These are phyloP conservation scores for Amanita polypyramis DNA, from an alignment of 768 basidiomycete genomes.

Conservation along the genomic window DNA sequence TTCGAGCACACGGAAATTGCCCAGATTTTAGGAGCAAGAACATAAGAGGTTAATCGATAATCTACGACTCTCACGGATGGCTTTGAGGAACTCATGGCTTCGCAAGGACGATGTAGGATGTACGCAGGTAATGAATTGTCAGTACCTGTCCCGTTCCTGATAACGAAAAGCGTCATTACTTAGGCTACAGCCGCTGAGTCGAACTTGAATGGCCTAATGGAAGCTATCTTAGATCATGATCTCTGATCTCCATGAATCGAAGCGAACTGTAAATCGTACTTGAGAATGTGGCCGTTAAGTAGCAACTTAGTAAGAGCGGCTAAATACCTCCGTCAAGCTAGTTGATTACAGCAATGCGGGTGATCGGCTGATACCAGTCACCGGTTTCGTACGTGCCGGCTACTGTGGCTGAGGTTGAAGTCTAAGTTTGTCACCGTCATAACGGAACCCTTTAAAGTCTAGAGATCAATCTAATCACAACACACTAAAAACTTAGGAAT, in stretches of 20 bases:
- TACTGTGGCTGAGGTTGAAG: background rate
- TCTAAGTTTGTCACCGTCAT: slow-evolving; percentile 4
- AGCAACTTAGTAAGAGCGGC: background rate
- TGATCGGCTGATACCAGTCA: slow-evolving; percentile 1
- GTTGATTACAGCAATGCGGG: slow-evolving; percentile 3
- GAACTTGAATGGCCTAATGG: slow-evolving; percentile 22
- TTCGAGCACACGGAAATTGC: slow-evolving; percentile 37
- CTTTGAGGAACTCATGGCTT: slow-evolving; percentile 3
- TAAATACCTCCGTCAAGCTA: slow-evolving; percentile 2
- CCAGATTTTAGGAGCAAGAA: slow-evolving; percentile 29
- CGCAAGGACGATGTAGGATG: slow-evolving; percentile 26
- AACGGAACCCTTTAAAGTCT: slow-evolving; percentile 3
- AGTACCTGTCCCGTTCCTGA: slow-evolving; percentile 18
- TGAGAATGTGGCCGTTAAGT: slow-evolving; percentile 1
- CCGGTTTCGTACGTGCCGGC: background rate
- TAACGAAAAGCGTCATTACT: slow-evolving; percentile 15
- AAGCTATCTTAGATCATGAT: slow-evolving; percentile 28
- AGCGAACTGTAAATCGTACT: slow-evolving; percentile 2
- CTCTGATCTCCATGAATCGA: slow-evolving; percentile 4
- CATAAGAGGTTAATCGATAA: slow-evolving; percentile 23
- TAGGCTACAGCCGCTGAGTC: slow-evolving; percentile 26
- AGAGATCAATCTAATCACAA: slow-evolving; percentile 4
- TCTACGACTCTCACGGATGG: slow-evolving; percentile 6
- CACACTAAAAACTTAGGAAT: slow-evolving; percentile 4
- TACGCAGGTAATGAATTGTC: slow-evolving; percentile 22